These are phyloP conservation scores for Rubus parviflorus DNA, from an alignment of 306 rosid species.

Conservation along the genomic window DNA sequence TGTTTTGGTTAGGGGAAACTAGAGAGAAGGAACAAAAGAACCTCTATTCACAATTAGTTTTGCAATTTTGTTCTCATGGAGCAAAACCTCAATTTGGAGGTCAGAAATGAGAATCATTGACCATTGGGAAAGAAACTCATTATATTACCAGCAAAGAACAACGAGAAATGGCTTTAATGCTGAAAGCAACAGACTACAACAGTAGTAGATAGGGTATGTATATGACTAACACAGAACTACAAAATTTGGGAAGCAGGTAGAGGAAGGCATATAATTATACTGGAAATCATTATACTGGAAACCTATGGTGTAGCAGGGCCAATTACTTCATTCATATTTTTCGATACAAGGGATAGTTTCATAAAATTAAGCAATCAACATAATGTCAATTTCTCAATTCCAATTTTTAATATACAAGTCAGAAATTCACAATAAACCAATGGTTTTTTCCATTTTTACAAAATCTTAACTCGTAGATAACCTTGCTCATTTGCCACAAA, in stretches of 20 bases:
- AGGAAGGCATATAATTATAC: neutral
- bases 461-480: neutral
- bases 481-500: neutral
- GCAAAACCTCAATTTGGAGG: neutral
- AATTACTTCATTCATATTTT: neutral
- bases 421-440: neutral
- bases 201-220: neutral
- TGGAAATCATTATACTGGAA: neutral
- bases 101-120: neutral
- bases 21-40: neutral
- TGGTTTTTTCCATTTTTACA: too few species aligned
- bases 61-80: neutral
- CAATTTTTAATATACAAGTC: too few species aligned
- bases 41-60: neutral
- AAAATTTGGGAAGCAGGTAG: neutral
- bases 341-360: neutral
- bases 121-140: neutral
- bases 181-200: neutral
- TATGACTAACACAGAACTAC: neutral
- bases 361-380: neutral
- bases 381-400: neutral
- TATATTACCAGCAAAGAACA: neutral
- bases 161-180: neutral
- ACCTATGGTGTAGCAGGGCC: neutral
- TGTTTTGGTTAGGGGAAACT: neutral